phyloP scores from a whole-genome alignment of 164 flowering plant genomes.

The Sextonia rubra region DNA sequence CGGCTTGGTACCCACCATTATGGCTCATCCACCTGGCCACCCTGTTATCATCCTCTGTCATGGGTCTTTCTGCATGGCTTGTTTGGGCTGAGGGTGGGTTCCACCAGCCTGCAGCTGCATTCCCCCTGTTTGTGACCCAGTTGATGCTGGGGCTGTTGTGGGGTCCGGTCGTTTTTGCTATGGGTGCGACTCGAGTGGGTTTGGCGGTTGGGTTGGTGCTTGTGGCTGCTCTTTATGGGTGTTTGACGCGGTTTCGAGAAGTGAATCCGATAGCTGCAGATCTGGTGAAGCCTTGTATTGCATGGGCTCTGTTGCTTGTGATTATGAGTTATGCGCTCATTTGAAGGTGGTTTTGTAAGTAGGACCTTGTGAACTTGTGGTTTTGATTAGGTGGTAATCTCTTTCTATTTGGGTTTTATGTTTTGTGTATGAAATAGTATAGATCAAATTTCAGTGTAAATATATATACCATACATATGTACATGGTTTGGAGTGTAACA shows the following conservation, averaged over 20 bases:
- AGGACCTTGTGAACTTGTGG: neutral
- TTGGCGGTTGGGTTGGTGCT: slow-evolving; percentile 34
- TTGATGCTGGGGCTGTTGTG: slow-evolving; percentile 42
- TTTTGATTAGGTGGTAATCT: neutral
- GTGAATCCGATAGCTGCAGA: slow-evolving; percentile 65
- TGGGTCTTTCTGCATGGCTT: slow-evolving; percentile 79
- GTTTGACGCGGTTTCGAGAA: slow-evolving; percentile 30
- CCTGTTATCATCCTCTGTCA: slow-evolving; percentile 33
- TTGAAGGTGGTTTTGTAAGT: neutral
- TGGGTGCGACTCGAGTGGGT: slow-evolving; percentile 41
- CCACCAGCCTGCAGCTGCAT: slow-evolving; percentile 42
- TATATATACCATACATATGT: too few species aligned
- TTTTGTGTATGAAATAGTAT: neutral
- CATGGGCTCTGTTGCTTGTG: slow-evolving; percentile 43
- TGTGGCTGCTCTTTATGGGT: slow-evolving; percentile 40
- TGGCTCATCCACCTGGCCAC: slow-evolving; percentile 48
- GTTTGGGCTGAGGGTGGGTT: slow-evolving; percentile 94
- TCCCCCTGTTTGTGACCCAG: slow-evolving; percentile 39
- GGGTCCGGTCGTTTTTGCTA: slow-evolving; percentile 54
- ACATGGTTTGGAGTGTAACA: too few species aligned
- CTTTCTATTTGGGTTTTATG: too few species aligned
- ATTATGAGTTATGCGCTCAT: slow-evolving; percentile 37
- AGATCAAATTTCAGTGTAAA: neutral
- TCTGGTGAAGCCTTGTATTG: slow-evolving; percentile 63
- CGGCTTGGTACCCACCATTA: slow-evolving; percentile 48